Conservation (phyloP, 352 stramenopile species). For the Globisporangium acanthophoron region DNA sequence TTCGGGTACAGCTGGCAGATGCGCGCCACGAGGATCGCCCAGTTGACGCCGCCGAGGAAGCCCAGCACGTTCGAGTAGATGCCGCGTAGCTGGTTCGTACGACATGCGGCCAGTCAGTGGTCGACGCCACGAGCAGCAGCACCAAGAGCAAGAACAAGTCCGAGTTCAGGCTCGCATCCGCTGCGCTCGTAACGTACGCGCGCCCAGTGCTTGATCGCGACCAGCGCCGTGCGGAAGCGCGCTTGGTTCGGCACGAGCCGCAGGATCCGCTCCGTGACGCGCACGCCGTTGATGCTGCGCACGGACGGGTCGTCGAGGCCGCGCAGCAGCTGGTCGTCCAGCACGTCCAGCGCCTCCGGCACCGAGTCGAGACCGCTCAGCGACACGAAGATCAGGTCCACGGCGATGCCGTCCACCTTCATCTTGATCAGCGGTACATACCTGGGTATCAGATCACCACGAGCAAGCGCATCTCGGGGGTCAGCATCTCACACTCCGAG, state of each 20-base stretch:
- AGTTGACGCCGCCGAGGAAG: constrained; percentile 98
- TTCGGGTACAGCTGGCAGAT: constrained; percentile 92
- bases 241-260: constrained; percentile 83
- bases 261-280: constrained; percentile 94
- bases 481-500: no score
- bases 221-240: constrained; percentile 88
- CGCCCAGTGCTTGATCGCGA: constrained; percentile 90
- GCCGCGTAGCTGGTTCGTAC: constrained; percentile 67
- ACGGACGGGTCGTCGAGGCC: constrained; percentile 92
- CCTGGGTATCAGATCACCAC: constrained; percentile 16
- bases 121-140: no score
- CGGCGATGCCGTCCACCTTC: constrained; percentile 83
- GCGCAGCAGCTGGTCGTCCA: constrained; percentile 72
- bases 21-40: constrained; percentile 95
- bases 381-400: constrained; percentile 93
- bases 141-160: no score
- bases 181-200: constrained; percentile 28
- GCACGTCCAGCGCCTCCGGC: constrained; percentile 59
- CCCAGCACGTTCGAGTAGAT: constrained; percentile 99
- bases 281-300: constrained; percentile 92
- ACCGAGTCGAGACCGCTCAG: constrained; percentile 50
- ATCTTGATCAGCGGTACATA: constrained; percentile 94
- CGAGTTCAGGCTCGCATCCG: no score
- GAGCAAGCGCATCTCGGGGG: no score
- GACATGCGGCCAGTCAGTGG: neutral